These are phyloP conservation scores for Albifimbria verrucaria DNA, from an alignment of 2,329 filamentous ascomycete species.

Conservation along the genomic window DNA sequence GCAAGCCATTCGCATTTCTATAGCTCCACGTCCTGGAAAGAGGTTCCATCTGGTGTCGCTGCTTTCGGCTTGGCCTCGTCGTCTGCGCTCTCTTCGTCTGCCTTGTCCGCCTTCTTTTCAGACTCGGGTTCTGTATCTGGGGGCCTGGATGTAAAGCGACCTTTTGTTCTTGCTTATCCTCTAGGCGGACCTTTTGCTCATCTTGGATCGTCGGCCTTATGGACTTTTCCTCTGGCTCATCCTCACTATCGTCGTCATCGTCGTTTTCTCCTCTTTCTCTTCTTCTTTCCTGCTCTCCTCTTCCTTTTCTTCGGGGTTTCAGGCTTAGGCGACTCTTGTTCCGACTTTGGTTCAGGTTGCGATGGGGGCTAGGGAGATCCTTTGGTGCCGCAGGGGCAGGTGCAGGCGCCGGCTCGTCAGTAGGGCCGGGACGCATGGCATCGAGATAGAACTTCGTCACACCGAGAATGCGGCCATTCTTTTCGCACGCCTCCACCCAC, in stretches of 20 bases:
- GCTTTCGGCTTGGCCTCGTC: conserved; percentile 36
- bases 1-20: conserved; percentile 24
- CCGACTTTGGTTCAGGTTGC: conserved; percentile 17
- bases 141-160: conserved; percentile 43
- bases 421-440: conserved; percentile 54
- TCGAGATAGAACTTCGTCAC: conserved; percentile 96
- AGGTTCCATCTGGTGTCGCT: conserved; percentile 51
- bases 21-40: conserved; percentile 63
- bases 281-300: conserved; percentile 22
- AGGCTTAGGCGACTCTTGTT: conserved; percentile 15
- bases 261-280: conserved; percentile 15
- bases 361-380: conserved; percentile 24
- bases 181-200: conserved; percentile 55
- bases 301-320: conserved; percentile 25
- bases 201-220: conserved; percentile 29
- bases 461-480: conserved; percentile 86
- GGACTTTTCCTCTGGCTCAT: conserved; percentile 33
- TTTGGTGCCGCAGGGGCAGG: conserved; percentile 31
- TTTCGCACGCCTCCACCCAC: conserved; percentile 96
- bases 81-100: conserved; percentile 28
- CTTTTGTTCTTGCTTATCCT: conserved; percentile 54
- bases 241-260: conserved; percentile 20
- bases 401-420: conserved; percentile 28
- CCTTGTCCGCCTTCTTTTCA: conserved; percentile 23
- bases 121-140: conserved; percentile 22